Evolutionary conservation across 2,329 filamentous ascomycete genomes (phyloP), one percentile per base, ranked within the genome.

Genomic region (Cadophora sp.): DNA sequence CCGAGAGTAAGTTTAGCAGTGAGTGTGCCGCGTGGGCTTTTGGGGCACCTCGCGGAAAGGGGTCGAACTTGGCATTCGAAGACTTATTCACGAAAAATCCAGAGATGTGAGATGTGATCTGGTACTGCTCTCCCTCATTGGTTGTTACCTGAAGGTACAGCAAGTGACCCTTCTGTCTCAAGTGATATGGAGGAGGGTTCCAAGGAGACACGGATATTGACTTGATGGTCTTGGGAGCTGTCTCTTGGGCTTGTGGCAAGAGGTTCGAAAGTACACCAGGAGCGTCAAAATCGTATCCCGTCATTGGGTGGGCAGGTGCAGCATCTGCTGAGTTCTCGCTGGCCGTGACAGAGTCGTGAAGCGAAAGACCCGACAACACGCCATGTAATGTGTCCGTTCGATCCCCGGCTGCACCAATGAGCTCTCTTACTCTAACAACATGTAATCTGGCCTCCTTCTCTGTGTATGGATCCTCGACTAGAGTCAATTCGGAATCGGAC

Each of bases 41-140:
- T 29, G 94, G 92, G 19, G 91, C 86, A 43, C 89, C 85, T 71
- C 92, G 89, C 7, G 94, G 94, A 73, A 89, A 90, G 11, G 96
- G 96, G 79, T 98, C 96, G 76, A 99, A 99, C 81, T 96, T 97
- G 81, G 87, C 88, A 81, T 96, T 97, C 64, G 93, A 96, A 34
- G 92, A 97, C 81, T 94, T 97, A 86, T 97, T 99, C 77, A 98
- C 92, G 79, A 91, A 99, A 84, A 99, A 99, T 24, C 96, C 96
- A 16, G 94, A 94, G 62, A 97, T 92, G 76, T 97, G 93, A 16
- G 93, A 89, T 11, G 97, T 99, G 77, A 99, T 91, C 80, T 97
- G 94, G 80, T 92, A 90, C 79, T 97, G 93, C 82, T 99, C 96
- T 71, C 94, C 94, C 81, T 99, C 96, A 75, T 93, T 95, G 67